Evolutionary conservation across 768 basidiomycete genomes (phyloP), one percentile per base, ranked within the genome.

Genomic region (Exidia glandulosa): DNA sequence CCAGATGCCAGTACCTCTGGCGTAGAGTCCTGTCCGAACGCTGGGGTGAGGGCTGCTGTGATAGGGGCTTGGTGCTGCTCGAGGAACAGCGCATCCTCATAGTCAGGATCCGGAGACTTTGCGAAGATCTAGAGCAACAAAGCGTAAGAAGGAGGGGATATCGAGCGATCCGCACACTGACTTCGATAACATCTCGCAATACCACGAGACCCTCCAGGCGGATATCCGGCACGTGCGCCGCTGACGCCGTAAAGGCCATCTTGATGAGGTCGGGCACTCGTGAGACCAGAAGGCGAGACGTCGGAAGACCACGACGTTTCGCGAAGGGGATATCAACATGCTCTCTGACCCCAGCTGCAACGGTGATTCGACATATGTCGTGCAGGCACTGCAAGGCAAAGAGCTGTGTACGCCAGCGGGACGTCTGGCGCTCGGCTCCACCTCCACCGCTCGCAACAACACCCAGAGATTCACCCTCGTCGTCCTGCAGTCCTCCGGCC

Each of bases 21-120:
- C 1, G 93, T 92, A 1, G 94, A 91, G 68, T 98, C 96, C 0
- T 91, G 80, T 1, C 92, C 93, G 68, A 99, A 98, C 0, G 94
- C 94, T 0, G 96, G 95, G 0, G 95, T 98, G 19, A 98, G 79
- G 0, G 96, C 96, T 23, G 96, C 93, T 2, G 95, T 96, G 61
- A 99, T 95, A 0, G 96, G 95, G 0, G 96, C 95, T 73, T 99
- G 96, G 71, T 96, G 89, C 70, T 99, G 96, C 69, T 99, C 95
- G 13, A 99, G 81, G 2, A 99, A 76, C 4, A 94, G 77, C 0
- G 90, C 84, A 61, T 91, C 91, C 33, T 90, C 88, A 65, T 92
- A 98, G 57, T 93, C 93, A 2, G 94, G 91, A 73, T 99, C 96
- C 0, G 91, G 89, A 5, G 90, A 81, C 31, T 77, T 73, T 2